Conservation (phyloP, 139 green algal species). For the Coelastrella sp. region DNA sequence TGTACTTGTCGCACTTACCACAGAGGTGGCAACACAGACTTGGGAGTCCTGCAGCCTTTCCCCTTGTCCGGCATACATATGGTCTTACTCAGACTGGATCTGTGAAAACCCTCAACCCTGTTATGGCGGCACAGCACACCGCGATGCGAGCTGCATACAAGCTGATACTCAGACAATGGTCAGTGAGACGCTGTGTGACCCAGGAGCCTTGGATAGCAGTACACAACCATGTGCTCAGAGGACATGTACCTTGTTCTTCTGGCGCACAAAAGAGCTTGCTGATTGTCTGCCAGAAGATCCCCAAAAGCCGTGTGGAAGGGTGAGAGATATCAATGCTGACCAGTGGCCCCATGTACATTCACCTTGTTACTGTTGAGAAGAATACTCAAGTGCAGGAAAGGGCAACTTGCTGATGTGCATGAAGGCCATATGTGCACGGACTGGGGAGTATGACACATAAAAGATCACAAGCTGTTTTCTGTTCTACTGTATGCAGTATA, state of each 20-base stretch:
- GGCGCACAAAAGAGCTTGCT: slow-evolving; percentile 25
- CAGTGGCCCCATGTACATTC: too few species aligned
- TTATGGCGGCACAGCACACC: slow-evolving; percentile 18
- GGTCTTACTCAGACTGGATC: slow-evolving; percentile 41
- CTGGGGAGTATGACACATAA: too few species aligned
- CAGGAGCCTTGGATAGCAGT: background rate
- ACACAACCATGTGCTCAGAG: slow-evolving; percentile 26
- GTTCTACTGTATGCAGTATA: slow-evolving; percentile 15
- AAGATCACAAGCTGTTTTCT: too few species aligned
- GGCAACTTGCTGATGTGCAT: too few species aligned
- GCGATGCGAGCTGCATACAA: background rate
- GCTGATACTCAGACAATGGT: background rate
- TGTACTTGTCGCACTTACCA: background rate
- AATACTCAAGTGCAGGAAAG: too few species aligned
- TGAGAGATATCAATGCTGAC: too few species aligned
- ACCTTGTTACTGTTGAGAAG: too few species aligned
- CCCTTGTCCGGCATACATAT: background rate
- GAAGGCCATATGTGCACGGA: too few species aligned
- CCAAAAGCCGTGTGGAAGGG: slow-evolving; percentile 23
- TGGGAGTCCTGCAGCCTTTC: slow-evolving; percentile 21
- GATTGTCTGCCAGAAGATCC: slow-evolving; percentile 40
- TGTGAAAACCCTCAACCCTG: slow-evolving; percentile 35
- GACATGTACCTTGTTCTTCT: slow-evolving; percentile 25
- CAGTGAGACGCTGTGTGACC: background rate
- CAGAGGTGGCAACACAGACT: background rate